These are phyloP conservation scores for Porcisia hertigi DNA, from an alignment of 208 protist species.

Conservation along the genomic window DNA sequence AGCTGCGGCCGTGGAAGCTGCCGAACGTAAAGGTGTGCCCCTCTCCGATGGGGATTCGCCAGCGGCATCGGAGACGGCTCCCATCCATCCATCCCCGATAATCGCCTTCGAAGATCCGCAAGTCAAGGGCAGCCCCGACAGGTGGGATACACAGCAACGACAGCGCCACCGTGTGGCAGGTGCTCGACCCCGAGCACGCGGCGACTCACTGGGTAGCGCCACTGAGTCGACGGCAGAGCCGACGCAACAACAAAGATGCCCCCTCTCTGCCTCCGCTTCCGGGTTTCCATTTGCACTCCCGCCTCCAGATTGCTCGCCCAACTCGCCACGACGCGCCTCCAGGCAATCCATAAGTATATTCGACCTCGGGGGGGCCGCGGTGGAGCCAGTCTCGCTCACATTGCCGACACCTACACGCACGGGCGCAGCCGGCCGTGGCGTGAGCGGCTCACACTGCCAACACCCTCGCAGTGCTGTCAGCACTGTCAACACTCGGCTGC, in stretches of 20 bases:
- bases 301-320: background rate
- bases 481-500: constrained; percentile 15
- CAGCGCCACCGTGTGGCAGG: background rate
- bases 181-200: background rate
- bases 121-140: background rate
- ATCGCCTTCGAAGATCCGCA: background rate
- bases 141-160: background rate
- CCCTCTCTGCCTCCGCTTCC: background rate
- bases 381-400: background rate
- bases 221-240: background rate
- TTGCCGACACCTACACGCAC: background rate
- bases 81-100: background rate
- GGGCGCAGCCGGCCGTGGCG: background rate
- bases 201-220: background rate
- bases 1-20: background rate
- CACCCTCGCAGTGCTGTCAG: background rate
- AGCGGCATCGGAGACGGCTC: background rate
- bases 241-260: background rate
- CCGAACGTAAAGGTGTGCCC: background rate
- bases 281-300: too few species aligned
- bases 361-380: constrained; percentile 1
- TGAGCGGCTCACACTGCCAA: background rate
- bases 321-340: background rate
- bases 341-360: constrained; percentile 7
- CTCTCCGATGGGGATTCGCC: background rate